Evolutionary conservation across 192 early-diverging fungal genomes (phyloP), one percentile per base, ranked within the genome.

Genomic region (Mycoemilia scoparia): DNA sequence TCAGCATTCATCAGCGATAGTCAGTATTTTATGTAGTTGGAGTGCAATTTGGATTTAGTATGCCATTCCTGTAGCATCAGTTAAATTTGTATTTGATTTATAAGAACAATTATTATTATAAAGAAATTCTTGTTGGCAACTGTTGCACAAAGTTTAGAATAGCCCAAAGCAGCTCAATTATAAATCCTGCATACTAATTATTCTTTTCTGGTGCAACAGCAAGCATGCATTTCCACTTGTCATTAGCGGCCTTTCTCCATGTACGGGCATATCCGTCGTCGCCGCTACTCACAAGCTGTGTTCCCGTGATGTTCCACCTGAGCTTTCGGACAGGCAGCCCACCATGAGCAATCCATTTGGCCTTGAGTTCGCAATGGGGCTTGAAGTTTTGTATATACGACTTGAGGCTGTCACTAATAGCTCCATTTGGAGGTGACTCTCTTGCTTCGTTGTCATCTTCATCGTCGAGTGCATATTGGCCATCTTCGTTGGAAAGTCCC

Each of bases 291-390:
- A 40, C 43, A 26, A 60, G 47, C 32, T 54, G 39, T 3, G 57
- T 60, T 21, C 57, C 57, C 6, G 51, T 54, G 46, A 51, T 50
- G 43, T 60, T 60, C 57, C 57, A 60, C 43, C 57, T 46, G 2
- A 54, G 39, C 12, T 50, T 51, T 15, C 57, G 57, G 31, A 60
- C 44, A 6, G 57, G 57, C 39, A 50, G 41, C 11, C 32, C 29
- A 12, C 46, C 51, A 28, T 60, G 46, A 7, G 51, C 43, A 0
- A 41, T 14, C 15, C 53, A 36, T 24, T 60, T 52, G 7, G 30
- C 51, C 10, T 50, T 52, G 20, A 60, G 51, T 43, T 60, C 57
- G 4, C 51, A 49, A 15, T 48, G 46, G 15, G 51, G 57, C 29
- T 30, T 43, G 11, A 24, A 3, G 1, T 41, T 11, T 32, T 34